Evolutionary conservation across 1,284 basidiomycete species (phyloP).

Genomic region (Meira miltonrushii): DNA sequence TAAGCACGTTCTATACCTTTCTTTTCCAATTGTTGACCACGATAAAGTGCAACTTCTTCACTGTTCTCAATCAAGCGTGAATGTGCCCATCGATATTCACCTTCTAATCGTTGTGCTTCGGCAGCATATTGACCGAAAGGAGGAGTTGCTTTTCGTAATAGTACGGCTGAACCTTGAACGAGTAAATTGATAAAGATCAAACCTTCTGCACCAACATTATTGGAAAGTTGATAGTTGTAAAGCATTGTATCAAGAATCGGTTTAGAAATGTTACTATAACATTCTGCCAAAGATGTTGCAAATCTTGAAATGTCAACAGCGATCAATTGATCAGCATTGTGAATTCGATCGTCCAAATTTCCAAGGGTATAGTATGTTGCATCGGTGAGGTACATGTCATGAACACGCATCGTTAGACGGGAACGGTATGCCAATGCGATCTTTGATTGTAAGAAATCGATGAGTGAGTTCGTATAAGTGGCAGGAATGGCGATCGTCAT

Average conservation of each 20-base stretch:
- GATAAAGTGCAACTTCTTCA: constrained; percentile 88
- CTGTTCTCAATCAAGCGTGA: constrained; percentile 87
- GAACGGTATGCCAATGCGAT: constrained; percentile 87
- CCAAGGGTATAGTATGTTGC: constrained; percentile 83
- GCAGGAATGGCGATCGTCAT: constrained; percentile 67
- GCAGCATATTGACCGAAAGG: constrained; percentile 88
- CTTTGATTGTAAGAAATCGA: constrained; percentile 83
- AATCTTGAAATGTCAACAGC: constrained; percentile 94
- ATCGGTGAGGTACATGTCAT: constrained; percentile 77
- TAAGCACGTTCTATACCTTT: constrained; percentile 86
- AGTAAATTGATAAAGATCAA: constrained; percentile 76
- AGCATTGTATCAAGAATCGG: constrained; percentile 84
- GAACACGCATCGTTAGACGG: constrained; percentile 74
- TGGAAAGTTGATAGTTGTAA: constrained; percentile 92
- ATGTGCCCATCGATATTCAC: constrained; percentile 81
- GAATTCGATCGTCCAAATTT: constrained; percentile 72
- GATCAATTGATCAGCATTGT: constrained; percentile 96
- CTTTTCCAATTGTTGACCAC: constrained; percentile 86
- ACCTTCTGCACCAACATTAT: constrained; percentile 90
- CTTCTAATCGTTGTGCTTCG: constrained; percentile 66
- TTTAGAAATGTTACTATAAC: constrained; percentile 69
- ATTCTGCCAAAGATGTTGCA: constrained; percentile 81
- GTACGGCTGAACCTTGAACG: constrained; percentile 61
- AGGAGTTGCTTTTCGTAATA: constrained; percentile 62
- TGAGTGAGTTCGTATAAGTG: constrained; percentile 94